These are phyloP conservation scores for Clavariopsis aquatica DNA, from an alignment of 495 filamentous ascomycete genomes.

Conservation along the genomic window DNA sequence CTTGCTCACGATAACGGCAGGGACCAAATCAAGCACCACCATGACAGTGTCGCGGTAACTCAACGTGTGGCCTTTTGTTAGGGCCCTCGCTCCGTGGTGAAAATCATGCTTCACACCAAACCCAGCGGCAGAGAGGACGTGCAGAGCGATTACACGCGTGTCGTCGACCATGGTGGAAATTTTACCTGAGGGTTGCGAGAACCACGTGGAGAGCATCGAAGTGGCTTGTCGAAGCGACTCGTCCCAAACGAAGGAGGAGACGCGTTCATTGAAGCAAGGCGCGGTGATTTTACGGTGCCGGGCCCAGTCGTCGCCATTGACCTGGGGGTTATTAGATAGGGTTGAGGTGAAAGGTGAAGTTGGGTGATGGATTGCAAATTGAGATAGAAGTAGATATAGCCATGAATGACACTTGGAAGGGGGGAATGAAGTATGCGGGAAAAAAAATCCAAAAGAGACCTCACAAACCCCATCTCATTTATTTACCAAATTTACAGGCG, in stretches of 20 bases:
- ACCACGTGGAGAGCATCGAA: conserved; percentile 29
- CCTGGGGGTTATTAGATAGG: background rate
- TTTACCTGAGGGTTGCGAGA: conserved; percentile 4
- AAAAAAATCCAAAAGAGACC: background rate
- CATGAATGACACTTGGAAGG: too few relatives aligned
- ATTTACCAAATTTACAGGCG: too few relatives aligned
- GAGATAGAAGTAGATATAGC: too few relatives aligned
- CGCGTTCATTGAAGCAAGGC: conserved; percentile 37
- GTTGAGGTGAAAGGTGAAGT: background rate
- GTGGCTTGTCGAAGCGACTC: conserved; percentile 33
- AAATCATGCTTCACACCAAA: conserved; percentile 31
- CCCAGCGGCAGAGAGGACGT: conserved; percentile 32
- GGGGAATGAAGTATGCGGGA: too few relatives aligned
- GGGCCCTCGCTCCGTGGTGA: background rate
- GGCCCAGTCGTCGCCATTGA: conserved; percentile 31
- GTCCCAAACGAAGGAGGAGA: conserved; percentile 32
- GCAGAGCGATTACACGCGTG: conserved; percentile 30
- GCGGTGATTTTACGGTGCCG: conserved; percentile 38
- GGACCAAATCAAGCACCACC: conserved; percentile 15
- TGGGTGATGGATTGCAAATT: too few relatives aligned
- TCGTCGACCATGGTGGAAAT: conserved; percentile 24
- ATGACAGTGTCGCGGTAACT: conserved; percentile 29
- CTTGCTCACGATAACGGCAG: background rate
- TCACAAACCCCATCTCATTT: too few relatives aligned
- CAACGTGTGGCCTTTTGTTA: conserved; percentile 17